Base-by-base conservation (phyloP, 2,329 filamentous ascomycete species). In the Pseudogymnoascus sp. region DNA sequence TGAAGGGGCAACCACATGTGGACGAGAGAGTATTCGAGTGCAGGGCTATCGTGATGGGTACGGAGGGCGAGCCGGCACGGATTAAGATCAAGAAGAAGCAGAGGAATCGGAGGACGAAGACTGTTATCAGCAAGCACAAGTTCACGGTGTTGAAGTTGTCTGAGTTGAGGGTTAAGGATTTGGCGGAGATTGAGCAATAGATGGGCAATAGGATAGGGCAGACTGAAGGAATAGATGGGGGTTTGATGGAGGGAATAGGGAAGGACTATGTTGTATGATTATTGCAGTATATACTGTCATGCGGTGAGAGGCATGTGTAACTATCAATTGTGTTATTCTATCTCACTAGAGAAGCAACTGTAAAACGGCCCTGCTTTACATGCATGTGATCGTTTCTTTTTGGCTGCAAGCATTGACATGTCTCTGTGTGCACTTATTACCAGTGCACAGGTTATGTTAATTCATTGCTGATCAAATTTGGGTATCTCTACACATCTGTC, bases 111-210 rank as follows among this genome's bases (percentile, higher is more conserved):
- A 82, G 88, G 72, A 82, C 84, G 59, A 91, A 87, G 80, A 85
- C 83, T 64, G 88, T 95, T 8, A 88, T 83, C 79, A 97, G 91
- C 80, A 97, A 99, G 83, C 91, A 96, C 74, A 83, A 85, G 71
- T 96, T 89, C 76, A 99, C 95, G 2, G 84, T 96, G 21, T 73
- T 99, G 76, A 83, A 87, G 72, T 89, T 99, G 67, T 88, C 89
- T 72, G 90, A 97, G 76, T 73, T 97, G 66, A 88, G 66, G 59
- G 62, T 74, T 28, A 80, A 80, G 67, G 72, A 69, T 21, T 65
- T 74, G 59, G 77, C 77, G 59, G 76, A 80, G 60, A 70, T 79
- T 60, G 75, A 76, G 65, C 63, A 25, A 55, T 62, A 62, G 61
- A 21, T 21, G 21, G 2, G 16, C 58, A 18, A 16, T 33, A 25